phyloP scores from a whole-genome alignment of 495 filamentous ascomycete species.

The Neurospora sp. region DNA sequence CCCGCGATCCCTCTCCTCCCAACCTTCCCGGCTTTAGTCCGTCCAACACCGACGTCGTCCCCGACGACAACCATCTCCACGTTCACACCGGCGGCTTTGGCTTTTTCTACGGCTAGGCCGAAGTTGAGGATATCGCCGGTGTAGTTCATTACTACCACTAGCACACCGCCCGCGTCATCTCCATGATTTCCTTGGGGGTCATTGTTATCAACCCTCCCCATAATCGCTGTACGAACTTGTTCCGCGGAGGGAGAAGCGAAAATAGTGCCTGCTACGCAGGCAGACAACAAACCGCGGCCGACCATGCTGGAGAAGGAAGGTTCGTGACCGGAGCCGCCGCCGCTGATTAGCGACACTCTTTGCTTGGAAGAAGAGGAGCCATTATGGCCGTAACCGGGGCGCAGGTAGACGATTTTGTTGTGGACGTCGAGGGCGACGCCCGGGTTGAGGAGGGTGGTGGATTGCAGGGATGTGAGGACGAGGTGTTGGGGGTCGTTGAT shows the following conservation, averaged over 20 bases:
- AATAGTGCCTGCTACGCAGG: constrained; percentile 83
- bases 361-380: constrained; percentile 3
- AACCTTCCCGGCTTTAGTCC: constrained; percentile 76
- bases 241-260: constrained; percentile 84
- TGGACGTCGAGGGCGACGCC: constrained; percentile 64
- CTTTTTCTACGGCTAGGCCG: constrained; percentile 90
- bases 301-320: constrained; percentile 72
- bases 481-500: constrained; percentile 75
- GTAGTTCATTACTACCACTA: constrained; percentile 62
- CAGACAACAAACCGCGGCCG: constrained; percentile 65
- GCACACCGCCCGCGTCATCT: constrained; percentile 41
- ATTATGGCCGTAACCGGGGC: constrained; percentile 31
- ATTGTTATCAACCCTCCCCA: constrained; percentile 59
- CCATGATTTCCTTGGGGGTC: too few species aligned
- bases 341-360: constrained; percentile 75
- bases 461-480: constrained; percentile 66
- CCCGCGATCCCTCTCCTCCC: constrained; percentile 87
- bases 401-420: constrained; percentile 82
- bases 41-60: constrained; percentile 92
- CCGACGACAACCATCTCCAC: constrained; percentile 91
- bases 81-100: constrained; percentile 63
- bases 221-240: constrained; percentile 72
- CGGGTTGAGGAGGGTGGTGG: constrained; percentile 77
- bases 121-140: constrained; percentile 90
- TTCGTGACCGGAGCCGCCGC: constrained; percentile 90